Base-by-base conservation (phyloP, 371 early-diverging fungal species). In the Mortierella sp. region DNA sequence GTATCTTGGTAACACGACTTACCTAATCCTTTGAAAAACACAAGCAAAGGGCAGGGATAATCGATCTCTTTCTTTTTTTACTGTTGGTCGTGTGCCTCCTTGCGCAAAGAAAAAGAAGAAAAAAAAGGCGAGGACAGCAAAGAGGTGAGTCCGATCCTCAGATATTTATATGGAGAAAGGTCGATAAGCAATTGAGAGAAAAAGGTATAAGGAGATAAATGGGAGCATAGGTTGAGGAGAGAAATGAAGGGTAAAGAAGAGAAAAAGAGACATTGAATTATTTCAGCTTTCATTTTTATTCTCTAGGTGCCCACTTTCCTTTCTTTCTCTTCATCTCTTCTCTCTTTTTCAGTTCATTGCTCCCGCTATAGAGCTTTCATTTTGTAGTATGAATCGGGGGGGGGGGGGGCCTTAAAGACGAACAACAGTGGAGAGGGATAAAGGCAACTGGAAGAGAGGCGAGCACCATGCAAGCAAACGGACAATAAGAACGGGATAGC, bases 381-480 rank as follows among this genome's bases (percentile, higher is more conserved):
- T 61, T 31, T 16, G 16, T 19, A 19, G 61, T 4, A 31, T 61
- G 59, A 57, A 57, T 50, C 3, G 50, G 28, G 26, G 13, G 14
- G 14, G 10, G 8, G 50, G 16, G 16, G 16, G 50, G 3, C 0
- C 13, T 11, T 14, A 11, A 16, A 14, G 3, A 50, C 16, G 3
- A 50, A 16, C 3, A 50, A 16, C 50, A 16, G 16, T 50, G 50
- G 13, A 16, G 16, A 50, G 50, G 50, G 50, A 50, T 2, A 40
- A 40, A 40, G 43, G 43, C 43, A 4, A 61, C 16, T 31, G 64
- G 21, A 19, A n/a, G 24, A 21, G 19, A 54, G 6, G 54, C 54
- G 6, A n/a, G 9, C 67, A 64, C 19, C 21, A 64, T 64, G 37
- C 67, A 64, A 64, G 67, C 9, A 37, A 64, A 64, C 67, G 67